Base-by-base conservation (phyloP, 495 filamentous ascomycete species). In the Choiromyces venosus region DNA sequence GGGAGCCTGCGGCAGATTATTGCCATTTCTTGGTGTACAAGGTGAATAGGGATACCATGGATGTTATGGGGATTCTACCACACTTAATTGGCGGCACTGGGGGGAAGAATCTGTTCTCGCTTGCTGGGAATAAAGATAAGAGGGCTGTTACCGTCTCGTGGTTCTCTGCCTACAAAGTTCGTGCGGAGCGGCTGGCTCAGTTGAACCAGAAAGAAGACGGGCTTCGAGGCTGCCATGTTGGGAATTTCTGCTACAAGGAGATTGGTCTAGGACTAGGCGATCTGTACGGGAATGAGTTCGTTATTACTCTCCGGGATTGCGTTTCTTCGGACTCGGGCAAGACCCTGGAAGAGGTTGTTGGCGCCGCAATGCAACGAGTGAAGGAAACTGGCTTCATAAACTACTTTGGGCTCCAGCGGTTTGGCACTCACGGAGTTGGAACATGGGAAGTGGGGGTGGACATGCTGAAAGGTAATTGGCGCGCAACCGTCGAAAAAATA, bases 11-110 rank as follows among this genome's bases (percentile, higher is more conserved):
- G 25, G 93, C 91, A 1, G 88, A 91, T 12, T 94, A 92, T 80
- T 86, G 97, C 10, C 95, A 99, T 82, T 96, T 98, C 80, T 92
- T 92, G 0, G 87, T 99, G 52, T 95, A 94, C 85, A 99, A 99
- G 84, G 95, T 98, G 83, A 99, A 99, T 82, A 93, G 93, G 77
- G 96, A 99, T 79, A 99, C 96, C 2, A 97, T 97, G 93, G 94
- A 99, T 74, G 90, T 91, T 0, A 85, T 96, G 37, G 88, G 87
- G 10, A 90, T 89, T 72, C 84, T 98, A 10, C 88, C 89, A 0
- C 88, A 89, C 65, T 85, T 88, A 25, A 79, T 96, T 40, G 33
- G 39, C 12, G 89, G 89, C 70, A 83, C 89, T 6, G 67, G 42
- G 3, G 89, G 89, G 67, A 83, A 88, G 4, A 89, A 89, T 74